Base-by-base conservation (phyloP, 306 rosid genomes). In the Vicia sativa region DNA sequence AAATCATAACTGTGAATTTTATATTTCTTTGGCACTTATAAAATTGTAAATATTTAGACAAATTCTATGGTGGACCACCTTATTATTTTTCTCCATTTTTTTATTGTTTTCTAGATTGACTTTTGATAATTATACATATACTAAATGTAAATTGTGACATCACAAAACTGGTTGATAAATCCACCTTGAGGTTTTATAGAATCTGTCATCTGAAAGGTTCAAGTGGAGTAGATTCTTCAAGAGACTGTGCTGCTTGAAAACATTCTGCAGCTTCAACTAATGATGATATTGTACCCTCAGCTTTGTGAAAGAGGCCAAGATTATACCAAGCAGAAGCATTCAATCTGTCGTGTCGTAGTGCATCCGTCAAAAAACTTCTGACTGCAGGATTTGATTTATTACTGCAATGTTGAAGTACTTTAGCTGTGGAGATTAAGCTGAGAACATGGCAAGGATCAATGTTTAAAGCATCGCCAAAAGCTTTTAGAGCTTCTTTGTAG, bases 281-380 rank as follows among this genome's bases (percentile, higher is more conserved):
- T 11, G 91, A 81, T n/a, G 89, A 71, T 44, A 44, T 53, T 39
- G 79, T 65, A 4, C 86, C 92, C 73, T 79, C 80, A 15, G 80
- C 71, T 71, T 87, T 75, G 80, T 82, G 76, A 42, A 82, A 73
- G 65, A 88, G 76, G 46, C 96, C 99, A 37, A 95, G 96, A 75
- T 87, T 87, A 77, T 88, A 82, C 97, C 97, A 95, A 1, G 95
- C 96, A 18, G 83, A 66, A 67, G 84, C 83, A 76, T 78, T 88
- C 79, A 65, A 80, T 56, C 86, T 80, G 67, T 90, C 91, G 0
- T 82, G 87, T 66, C 78, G 74, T 46, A 90, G 34, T 0, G 96
- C 97, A 2, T 87, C 86, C 95, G 75, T 81, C 82, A 95, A 74
- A 76, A 84, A 82, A 82, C 89, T 85, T 83, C 68, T 81, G 9